A percentile compares a stretch with the other conserved stretches of the same genome.
These are phyloP conservation scores for Thalassiosira livingstoniorum DNA, from an alignment of 352 stramenopile genomes.

Conservation along the genomic window DNA sequence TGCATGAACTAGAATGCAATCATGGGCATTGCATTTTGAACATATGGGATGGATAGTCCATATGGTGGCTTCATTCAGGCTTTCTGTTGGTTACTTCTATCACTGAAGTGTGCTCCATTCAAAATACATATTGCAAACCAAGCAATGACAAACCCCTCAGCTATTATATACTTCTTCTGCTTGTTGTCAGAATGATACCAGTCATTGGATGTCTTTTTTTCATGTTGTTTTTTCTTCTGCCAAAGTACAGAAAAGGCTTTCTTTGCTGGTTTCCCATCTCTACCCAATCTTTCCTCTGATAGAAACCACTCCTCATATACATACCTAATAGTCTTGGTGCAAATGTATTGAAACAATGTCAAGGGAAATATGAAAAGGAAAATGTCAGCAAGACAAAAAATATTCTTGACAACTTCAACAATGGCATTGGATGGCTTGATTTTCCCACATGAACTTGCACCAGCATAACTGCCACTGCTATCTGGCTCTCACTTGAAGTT, in stretches of 20 bases:
- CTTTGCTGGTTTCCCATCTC: not conserved
- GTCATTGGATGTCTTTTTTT: not conserved
- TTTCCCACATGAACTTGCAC: not conserved
- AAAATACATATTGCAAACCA: conserved; percentile 17
- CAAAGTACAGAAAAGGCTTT: not conserved
- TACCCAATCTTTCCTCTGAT: not conserved
- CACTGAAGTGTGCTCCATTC: conserved; percentile 15
- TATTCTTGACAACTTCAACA: not conserved
- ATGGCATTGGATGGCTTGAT: not conserved
- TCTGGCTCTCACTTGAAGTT: not conserved
- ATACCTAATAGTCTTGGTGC: not conserved
- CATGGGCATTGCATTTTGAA: conserved; percentile 34
- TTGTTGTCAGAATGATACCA: conserved; percentile 22
- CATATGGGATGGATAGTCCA: conserved; percentile 18
- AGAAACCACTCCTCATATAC: not conserved
- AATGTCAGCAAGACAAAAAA: not conserved
- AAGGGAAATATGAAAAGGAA: conserved; percentile 1
- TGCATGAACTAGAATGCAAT: conserved; percentile 42
- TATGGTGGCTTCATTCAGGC: not conserved
- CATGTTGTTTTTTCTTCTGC: not conserved
- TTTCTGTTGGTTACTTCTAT: not conserved
- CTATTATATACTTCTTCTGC: conserved; percentile 4
- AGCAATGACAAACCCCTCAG: not conserved
- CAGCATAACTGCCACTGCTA: not conserved
- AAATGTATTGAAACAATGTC: not conserved